A percentile compares a stretch with the other conserved stretches of the same genome.
Evolutionary conservation across 495 filamentous ascomycete genomes (phyloP).

Genomic region (Immersiella caudata): DNA sequence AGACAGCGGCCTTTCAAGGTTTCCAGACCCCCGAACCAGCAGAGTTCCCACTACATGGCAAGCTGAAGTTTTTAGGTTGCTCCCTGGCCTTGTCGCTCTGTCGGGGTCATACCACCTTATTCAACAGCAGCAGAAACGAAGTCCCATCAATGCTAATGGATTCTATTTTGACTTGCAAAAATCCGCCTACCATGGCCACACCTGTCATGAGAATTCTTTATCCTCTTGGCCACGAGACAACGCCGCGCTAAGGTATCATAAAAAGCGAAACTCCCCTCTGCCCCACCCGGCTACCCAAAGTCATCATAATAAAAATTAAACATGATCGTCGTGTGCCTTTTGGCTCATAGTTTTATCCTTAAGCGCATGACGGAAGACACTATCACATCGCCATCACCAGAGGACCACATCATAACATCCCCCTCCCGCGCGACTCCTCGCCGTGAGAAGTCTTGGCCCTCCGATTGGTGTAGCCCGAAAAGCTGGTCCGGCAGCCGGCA

Average conservation of each 20-base stretch:
- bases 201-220: neutral
- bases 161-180: neutral
- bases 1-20: no score
- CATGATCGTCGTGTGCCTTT: conserved; percentile 17
- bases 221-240: conserved; percentile 20
- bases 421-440: conserved; percentile 12
- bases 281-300: conserved; percentile 7
- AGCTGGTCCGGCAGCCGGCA: conserved; percentile 49
- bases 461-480: conserved; percentile 41
- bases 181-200: neutral
- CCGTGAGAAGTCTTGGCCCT: conserved; percentile 20
- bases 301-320: conserved; percentile 19
- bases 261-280: conserved; percentile 13
- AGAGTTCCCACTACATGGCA: no score
- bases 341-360: conserved; percentile 13
- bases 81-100: no score
- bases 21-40: no score
- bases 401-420: conserved; percentile 1
- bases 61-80: no score
- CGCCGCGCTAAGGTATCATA: conserved; percentile 36
- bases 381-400: neutral
- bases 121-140: neutral
- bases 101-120: neutral
- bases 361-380: conserved; percentile 16
- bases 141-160: conserved; percentile 1